Conservation (phyloP, 2,329 filamentous ascomycete species). For the Capronia americana region DNA sequence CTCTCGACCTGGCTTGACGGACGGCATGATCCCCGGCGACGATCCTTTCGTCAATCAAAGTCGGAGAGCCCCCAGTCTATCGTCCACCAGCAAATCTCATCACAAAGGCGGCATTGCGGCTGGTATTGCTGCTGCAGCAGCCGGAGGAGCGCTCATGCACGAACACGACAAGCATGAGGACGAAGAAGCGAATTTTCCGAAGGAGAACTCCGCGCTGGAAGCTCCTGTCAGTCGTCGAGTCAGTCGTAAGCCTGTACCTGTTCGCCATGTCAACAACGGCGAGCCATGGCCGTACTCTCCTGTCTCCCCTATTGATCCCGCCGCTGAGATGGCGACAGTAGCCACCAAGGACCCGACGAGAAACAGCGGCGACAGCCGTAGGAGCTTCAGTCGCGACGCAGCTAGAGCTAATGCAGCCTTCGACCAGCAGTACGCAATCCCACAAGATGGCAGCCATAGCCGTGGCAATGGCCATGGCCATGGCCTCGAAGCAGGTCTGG, state of each 20-base stretch:
- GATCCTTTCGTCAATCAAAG: conserved; percentile 28
- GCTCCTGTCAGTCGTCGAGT: conserved; percentile 15
- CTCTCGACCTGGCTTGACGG: conserved; percentile 32
- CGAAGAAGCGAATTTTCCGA: conserved; percentile 13
- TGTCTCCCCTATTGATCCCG: conserved; percentile 28
- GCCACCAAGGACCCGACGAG: conserved; percentile 5
- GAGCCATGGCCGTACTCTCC: conserved; percentile 36
- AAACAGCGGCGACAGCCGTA: conserved; percentile 20
- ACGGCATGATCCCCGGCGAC: conserved; percentile 27
- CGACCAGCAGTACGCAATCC: conserved; percentile 23
- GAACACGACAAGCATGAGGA: conserved; percentile 23
- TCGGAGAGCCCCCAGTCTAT: conserved; percentile 12
- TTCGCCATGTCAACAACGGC: conserved; percentile 26
- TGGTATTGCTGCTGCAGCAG: conserved; percentile 32
- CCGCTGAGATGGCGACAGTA: conserved; percentile 8
- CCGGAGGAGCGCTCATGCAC: conserved; percentile 30
- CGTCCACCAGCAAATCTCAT: conserved; percentile 13
- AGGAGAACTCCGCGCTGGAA: conserved; percentile 2
- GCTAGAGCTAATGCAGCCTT: conserved; percentile 31
- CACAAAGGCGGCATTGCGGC: conserved; percentile 26
- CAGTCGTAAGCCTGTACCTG: conserved; percentile 32
- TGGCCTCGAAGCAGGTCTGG: conserved; percentile 11
- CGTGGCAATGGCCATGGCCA: conserved; percentile 11
- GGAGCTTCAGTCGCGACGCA: conserved; percentile 26
- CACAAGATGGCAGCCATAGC: neutral